These are phyloP conservation scores for Crithidia acanthocephali DNA, from an alignment of 208 protist species.

Conservation along the genomic window DNA sequence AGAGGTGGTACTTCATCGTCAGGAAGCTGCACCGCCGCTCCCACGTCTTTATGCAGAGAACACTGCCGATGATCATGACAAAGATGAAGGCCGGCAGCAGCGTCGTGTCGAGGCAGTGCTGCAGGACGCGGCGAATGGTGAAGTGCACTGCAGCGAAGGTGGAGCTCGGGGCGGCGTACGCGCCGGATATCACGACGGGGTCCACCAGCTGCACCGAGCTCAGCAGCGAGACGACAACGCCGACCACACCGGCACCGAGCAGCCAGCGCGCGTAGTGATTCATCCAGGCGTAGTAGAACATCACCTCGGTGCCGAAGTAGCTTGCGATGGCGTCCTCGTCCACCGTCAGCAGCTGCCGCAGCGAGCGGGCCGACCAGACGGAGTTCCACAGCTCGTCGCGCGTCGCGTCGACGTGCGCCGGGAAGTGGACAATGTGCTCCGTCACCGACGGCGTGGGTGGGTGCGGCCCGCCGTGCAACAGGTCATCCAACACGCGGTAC, in stretches of 20 bases:
- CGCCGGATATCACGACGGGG: conserved; percentile 7
- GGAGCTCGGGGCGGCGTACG: neutral
- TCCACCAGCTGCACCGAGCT: conserved; percentile 26
- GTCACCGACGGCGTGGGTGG: conserved; percentile 24
- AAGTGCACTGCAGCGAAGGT: conserved; percentile 9
- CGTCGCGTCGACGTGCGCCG: conserved; percentile 39
- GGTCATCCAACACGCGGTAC: conserved; percentile 42
- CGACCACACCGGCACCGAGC: conserved; percentile 38
- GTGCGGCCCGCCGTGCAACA: conserved; percentile 33
- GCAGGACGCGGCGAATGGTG: conserved; percentile 8
- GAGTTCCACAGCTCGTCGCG: conserved; percentile 39
- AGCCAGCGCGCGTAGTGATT: conserved; percentile 72
- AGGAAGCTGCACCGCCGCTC: conserved; percentile 51
- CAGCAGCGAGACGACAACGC: conserved; percentile 29
- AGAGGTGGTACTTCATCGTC: conserved; percentile 47
- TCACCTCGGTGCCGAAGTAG: conserved; percentile 70
- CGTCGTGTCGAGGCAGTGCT: conserved; percentile 20
- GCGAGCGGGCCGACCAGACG: conserved; percentile 13
- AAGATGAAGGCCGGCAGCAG: conserved; percentile 42
- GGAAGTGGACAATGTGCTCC: conserved; percentile 29
- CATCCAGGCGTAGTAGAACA: conserved; percentile 87
- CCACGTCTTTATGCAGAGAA: conserved; percentile 71
- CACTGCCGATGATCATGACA: conserved; percentile 53
- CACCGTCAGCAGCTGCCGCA: conserved; percentile 18
- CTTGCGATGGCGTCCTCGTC: conserved; percentile 30